Base-by-base conservation (phyloP, 805 yeast genomes). In the Wickerhamomyces hampshirensis region DNA sequence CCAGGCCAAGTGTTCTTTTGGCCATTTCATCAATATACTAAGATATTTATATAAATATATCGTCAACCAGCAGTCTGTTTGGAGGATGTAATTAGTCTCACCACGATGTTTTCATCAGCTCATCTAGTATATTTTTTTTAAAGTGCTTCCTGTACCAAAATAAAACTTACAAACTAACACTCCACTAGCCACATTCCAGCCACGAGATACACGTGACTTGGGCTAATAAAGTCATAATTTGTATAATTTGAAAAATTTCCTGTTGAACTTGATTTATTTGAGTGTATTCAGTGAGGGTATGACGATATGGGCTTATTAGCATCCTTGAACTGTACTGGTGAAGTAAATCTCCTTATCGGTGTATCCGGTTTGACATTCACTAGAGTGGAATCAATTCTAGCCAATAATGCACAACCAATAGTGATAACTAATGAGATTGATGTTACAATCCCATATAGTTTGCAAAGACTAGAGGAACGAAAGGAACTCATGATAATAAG, bases 1-100 rank as follows among this genome's bases (percentile, higher is more conserved):
- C 83, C 37, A 81, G 55, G 18, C 87, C 87, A 36, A 75, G 55
- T 7, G 84, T 77, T 63, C 88, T 71, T 48, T 81, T 81, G 21
- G 72, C 80, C 81, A 74, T 75, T n/a, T n/a, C 7, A 1, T 31
- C 24, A 21, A 21, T 8, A 7, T n/a, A n/a, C n/a, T n/a, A n/a
- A n/a, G n/a, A n/a, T n/a, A n/a, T n/a, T n/a, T n/a, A n/a, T n/a
- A n/a, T n/a, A n/a, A n/a, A n/a, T n/a, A n/a, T n/a, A n/a, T n/a
- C n/a, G n/a, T n/a, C n/a, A n/a, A n/a, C n/a, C n/a, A n/a, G n/a
- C n/a, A n/a, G n/a, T n/a, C n/a, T n/a, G n/a, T n/a, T n/a, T n/a
- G n/a, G n/a, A n/a, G n/a, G n/a, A n/a, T n/a, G n/a, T n/a, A n/a
- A n/a, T n/a, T n/a, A n/a, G n/a, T n/a, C n/a, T n/a, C n/a, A n/a